Conservation (phyloP, 2,329 filamentous ascomycete genomes). For the Colletotrichum sp. region DNA sequence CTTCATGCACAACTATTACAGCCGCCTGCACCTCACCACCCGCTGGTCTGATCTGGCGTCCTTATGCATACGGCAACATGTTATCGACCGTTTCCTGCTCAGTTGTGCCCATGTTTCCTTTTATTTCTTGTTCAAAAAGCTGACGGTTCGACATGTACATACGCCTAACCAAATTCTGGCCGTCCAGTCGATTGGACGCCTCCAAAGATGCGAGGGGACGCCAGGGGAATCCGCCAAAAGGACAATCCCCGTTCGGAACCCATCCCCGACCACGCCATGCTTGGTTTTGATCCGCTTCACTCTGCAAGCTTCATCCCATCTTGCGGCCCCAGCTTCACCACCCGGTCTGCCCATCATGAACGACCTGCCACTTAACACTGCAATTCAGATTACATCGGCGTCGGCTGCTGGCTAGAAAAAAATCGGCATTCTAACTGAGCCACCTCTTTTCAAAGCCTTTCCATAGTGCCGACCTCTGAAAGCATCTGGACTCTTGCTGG, state of each 20-base stretch:
- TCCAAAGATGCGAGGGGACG: constrained; percentile 2
- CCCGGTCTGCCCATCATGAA: background rate
- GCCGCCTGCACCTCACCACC: background rate
- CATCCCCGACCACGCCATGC: constrained; percentile 9
- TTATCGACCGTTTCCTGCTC: background rate
- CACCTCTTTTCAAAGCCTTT: background rate
- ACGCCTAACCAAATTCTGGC: background rate
- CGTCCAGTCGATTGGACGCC: background rate
- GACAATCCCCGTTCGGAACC: constrained; percentile 18
- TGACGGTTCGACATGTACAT: background rate
- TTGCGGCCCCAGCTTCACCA: constrained; percentile 5
- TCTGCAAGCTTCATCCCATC: constrained; percentile 19
- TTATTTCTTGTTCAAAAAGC: background rate
- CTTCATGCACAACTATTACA: background rate
- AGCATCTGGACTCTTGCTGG: background rate
- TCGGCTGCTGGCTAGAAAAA: background rate
- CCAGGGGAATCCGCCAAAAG: constrained; percentile 3
- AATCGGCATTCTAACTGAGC: background rate
- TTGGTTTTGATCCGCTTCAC: constrained; percentile 6
- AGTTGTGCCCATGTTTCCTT: background rate
- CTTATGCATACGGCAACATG: background rate
- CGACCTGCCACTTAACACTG: background rate
- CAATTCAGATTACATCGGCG: background rate
- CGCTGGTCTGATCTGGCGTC: background rate
- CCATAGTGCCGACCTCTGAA: background rate